A percentile compares a stretch with the other conserved stretches of the same genome.
Conservation (phyloP, 2,329 filamentous ascomycete species). For the Neurospora crassa region DNA sequence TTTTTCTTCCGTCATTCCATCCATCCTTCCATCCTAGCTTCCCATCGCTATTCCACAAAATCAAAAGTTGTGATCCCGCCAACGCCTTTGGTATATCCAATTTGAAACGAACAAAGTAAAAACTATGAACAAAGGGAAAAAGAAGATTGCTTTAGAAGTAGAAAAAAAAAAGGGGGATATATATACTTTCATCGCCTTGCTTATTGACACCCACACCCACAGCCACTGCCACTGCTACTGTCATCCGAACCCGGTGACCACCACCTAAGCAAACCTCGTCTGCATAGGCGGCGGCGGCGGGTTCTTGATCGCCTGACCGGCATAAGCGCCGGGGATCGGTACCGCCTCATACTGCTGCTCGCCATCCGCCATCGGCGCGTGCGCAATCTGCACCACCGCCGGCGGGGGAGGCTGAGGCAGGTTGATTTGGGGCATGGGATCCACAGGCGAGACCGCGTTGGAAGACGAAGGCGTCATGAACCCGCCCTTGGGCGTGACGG, state of each 20-base stretch:
- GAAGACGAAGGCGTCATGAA: conserved; percentile 39
- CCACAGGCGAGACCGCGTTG: conserved; percentile 16
- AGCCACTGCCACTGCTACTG: background rate
- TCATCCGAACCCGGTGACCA: background rate
- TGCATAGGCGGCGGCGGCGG: too few relatives aligned
- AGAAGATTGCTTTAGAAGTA: conserved; percentile 1
- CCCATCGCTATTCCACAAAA: background rate
- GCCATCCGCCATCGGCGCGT: conserved; percentile 61
- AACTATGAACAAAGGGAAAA: conserved; percentile 6
- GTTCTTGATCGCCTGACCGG: conserved; percentile 33
- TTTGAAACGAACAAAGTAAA: conserved; percentile 4
- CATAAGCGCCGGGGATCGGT: conserved; percentile 80
- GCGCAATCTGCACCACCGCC: conserved; percentile 44
- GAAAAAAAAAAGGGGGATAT: background rate
- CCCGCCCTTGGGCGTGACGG: conserved; percentile 45
- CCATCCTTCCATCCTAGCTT: background rate
- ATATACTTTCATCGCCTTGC: conserved; percentile 7
- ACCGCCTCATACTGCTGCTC: conserved; percentile 80
- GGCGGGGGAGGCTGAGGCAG: conserved; percentile 27
- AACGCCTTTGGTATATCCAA: conserved; percentile 16
- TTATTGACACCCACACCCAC: background rate
- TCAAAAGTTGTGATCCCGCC: background rate
- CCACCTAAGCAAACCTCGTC: conserved; percentile 31
- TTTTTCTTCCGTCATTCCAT: background rate
- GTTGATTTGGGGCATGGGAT: conserved; percentile 24